A percentile compares a stretch with the other conserved stretches of the same genome.
Conservation (phyloP, 768 basidiomycete genomes). For the Mycena vulgaris region DNA sequence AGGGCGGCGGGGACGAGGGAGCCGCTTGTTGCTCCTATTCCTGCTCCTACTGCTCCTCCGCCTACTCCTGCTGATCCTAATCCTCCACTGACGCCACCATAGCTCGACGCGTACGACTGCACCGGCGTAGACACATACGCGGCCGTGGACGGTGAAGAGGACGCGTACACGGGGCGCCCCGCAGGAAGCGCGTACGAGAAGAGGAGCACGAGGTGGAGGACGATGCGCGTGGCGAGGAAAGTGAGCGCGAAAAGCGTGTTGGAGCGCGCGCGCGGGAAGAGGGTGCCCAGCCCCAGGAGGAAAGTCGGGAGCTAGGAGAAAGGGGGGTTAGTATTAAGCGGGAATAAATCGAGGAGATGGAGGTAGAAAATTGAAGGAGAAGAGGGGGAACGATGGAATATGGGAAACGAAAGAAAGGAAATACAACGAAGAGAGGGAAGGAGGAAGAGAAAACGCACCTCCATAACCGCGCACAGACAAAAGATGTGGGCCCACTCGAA, state of each 20-base stretch:
- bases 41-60: no score
- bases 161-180: neutral
- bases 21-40: conserved; percentile 36
- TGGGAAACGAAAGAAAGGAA: neutral
- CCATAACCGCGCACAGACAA: conserved; percentile 51
- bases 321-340: neutral
- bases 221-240: conserved; percentile 69
- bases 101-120: no score
- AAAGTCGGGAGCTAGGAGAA: conserved; percentile 65
- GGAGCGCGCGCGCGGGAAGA: conserved; percentile 61
- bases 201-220: conserved; percentile 59
- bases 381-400: neutral
- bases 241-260: conserved; percentile 64
- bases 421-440: neutral
- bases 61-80: no score
- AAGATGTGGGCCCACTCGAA: conserved; percentile 54
- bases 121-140: no score
- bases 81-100: no score
- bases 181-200: conserved; percentile 42
- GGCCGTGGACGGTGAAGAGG: conserved; percentile 44
- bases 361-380: neutral
- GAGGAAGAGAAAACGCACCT: neutral
- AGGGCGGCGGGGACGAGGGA: conserved; percentile 58
- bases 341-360: no score
- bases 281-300: conserved; percentile 61